Percentiles rank a stretch among this genome's conserved stretches.
These are phyloP conservation scores for Corrigiola litoralis DNA, from an alignment of 179 eudicot genomes.

Conservation along the genomic window DNA sequence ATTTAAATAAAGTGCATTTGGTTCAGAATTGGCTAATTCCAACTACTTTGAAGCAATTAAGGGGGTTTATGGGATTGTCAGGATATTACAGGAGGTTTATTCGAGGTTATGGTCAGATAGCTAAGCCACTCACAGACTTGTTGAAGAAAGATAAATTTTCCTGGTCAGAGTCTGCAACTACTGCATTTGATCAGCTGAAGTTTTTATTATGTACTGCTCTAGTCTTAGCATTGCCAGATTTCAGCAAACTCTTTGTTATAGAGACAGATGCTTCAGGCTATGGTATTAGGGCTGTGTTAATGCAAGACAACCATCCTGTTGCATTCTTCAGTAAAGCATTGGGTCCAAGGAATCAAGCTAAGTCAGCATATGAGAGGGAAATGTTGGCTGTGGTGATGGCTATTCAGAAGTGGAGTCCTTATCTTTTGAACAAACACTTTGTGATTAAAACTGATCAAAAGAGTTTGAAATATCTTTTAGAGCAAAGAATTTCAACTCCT, in stretches of 20 bases:
- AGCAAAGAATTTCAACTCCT: too few species aligned
- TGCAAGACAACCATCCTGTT: neutral
- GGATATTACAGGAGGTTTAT: too few species aligned
- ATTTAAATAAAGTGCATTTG: neutral
- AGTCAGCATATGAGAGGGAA: neutral
- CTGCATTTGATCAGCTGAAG: too few species aligned
- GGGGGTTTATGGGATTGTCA: neutral
- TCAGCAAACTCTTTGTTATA: too few species aligned
- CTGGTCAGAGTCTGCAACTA: too few species aligned
- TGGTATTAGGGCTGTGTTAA: neutral
- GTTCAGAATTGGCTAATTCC: neutral
- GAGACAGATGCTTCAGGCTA: too few species aligned
- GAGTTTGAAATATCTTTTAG: neutral
- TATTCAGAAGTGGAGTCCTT: neutral
- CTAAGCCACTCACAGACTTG: too few species aligned
- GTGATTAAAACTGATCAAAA: constrained; percentile 4
- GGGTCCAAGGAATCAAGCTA: neutral
- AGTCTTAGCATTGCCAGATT: too few species aligned
- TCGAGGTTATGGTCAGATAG: neutral
- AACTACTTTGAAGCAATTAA: neutral
- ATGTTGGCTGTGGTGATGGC: neutral
- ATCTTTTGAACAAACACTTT: neutral
- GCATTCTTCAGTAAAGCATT: neutral
- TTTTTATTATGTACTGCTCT: too few species aligned
- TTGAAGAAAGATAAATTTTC: too few species aligned